Evolutionary conservation across 257 asterid genomes (phyloP).

Genomic region (Solanum pinnatisectum): DNA sequence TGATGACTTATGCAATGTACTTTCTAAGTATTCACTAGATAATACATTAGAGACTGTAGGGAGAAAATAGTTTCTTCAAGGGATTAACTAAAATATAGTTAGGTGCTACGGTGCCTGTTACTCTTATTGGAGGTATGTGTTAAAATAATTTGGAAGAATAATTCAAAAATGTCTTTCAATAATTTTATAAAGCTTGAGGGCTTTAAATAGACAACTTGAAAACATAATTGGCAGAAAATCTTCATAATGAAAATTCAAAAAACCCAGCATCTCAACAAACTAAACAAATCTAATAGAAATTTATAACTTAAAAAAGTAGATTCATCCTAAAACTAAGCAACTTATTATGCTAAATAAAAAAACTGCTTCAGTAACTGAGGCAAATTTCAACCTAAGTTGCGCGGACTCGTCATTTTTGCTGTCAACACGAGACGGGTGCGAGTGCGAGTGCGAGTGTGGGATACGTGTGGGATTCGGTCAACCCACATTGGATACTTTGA

Average conservation of each 20-base stretch:
- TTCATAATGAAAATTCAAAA: background rate
- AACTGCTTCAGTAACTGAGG: background rate
- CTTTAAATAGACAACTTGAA: background rate
- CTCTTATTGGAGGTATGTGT: background rate
- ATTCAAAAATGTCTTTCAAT: background rate
- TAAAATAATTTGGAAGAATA: background rate
- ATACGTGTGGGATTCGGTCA: background rate
- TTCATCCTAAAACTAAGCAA: background rate
- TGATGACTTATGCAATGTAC: background rate
- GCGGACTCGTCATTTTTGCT: background rate
- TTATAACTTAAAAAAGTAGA: background rate
- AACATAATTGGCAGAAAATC: background rate
- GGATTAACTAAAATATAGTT: background rate
- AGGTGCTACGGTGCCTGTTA: background rate
- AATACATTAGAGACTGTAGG: background rate
- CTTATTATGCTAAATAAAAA: background rate
- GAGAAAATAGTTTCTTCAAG: background rate
- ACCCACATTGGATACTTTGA: background rate
- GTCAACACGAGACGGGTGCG: background rate
- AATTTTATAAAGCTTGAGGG: background rate
- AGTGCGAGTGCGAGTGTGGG: background rate
- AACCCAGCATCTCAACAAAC: background rate
- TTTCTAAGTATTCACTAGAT: background rate
- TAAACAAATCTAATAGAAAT: background rate
- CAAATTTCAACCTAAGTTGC: background rate